These are phyloP conservation scores for Hericium coralloides DNA, from an alignment of 768 basidiomycete genomes.

Conservation along the genomic window DNA sequence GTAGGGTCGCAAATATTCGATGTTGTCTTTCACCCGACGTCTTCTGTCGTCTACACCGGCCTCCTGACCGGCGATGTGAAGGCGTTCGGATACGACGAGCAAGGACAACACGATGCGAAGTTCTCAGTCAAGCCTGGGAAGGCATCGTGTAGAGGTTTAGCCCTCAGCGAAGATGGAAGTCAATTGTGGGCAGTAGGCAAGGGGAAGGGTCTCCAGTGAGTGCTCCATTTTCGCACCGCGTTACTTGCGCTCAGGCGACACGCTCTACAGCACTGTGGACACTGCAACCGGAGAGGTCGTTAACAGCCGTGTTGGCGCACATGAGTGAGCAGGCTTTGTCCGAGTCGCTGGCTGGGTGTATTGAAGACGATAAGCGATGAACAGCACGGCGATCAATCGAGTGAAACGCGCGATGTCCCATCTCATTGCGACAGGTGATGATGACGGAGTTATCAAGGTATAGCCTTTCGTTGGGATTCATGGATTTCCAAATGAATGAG, in stretches of 20 bases:
- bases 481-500: background rate
- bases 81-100: conserved; percentile 71
- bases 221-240: conserved; percentile 12
- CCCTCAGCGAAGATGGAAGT: conserved; percentile 57
- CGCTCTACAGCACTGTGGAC: conserved; percentile 51
- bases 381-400: conserved; percentile 79
- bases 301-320: conserved; percentile 42
- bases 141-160: conserved; percentile 72
- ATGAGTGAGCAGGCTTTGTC: conserved; percentile 48
- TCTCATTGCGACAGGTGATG: conserved; percentile 80
- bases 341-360: conserved; percentile 16
- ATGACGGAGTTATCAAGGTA: conserved; percentile 91
- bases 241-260: conserved; percentile 1
- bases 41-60: conserved; percentile 63
- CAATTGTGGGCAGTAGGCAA: conserved; percentile 77
- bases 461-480: background rate
- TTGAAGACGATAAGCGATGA: conserved; percentile 1
- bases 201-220: conserved; percentile 70
- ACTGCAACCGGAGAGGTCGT: conserved; percentile 45
- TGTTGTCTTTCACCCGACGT: conserved; percentile 74
- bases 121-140: conserved; percentile 73
- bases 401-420: conserved; percentile 63
- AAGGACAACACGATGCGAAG: conserved; percentile 43
- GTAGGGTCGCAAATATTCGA: conserved; percentile 82
- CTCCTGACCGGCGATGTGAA: conserved; percentile 80